Evolutionary conservation across 805 yeast genomes (phyloP).

Genomic region (Tetrapisispora fleetii): DNA sequence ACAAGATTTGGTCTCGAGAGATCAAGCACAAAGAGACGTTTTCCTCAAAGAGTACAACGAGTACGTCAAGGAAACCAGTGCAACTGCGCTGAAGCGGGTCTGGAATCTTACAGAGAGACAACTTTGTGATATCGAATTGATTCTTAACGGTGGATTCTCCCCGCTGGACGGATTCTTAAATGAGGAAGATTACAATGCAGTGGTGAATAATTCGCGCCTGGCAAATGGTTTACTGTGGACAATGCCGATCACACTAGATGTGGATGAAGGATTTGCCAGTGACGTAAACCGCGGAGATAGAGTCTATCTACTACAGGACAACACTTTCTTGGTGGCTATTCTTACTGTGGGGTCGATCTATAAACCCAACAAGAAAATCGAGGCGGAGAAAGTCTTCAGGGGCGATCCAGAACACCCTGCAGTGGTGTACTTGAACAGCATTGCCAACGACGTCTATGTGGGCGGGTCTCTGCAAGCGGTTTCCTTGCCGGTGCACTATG

Average conservation of each 20-base stretch:
- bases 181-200: constrained; percentile 54
- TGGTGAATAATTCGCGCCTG: constrained; percentile 60
- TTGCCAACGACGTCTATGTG: constrained; percentile 73
- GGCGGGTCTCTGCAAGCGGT: constrained; percentile 87
- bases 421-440: constrained; percentile 55
- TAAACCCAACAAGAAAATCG: constrained; percentile 67
- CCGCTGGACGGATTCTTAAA: constrained; percentile 61
- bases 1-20: constrained; percentile 80
- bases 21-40: constrained; percentile 46
- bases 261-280: constrained; percentile 35
- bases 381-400: constrained; percentile 81
- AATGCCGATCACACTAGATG: constrained; percentile 86
- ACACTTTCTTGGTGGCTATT: constrained; percentile 69
- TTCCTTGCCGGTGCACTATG: constrained; percentile 78
- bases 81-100: constrained; percentile 22
- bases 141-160: constrained; percentile 89
- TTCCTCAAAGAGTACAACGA: constrained; percentile 49
- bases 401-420: constrained; percentile 99
- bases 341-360: constrained; percentile 71
- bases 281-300: constrained; percentile 28
- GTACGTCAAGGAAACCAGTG: constrained; percentile 21
- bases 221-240: constrained; percentile 77
- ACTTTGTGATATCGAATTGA: constrained; percentile 85
- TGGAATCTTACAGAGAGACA: constrained; percentile 67
- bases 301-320: constrained; percentile 70